Conservation (phyloP, 345 rosid genomes). For the Durio zibethinus region DNA sequence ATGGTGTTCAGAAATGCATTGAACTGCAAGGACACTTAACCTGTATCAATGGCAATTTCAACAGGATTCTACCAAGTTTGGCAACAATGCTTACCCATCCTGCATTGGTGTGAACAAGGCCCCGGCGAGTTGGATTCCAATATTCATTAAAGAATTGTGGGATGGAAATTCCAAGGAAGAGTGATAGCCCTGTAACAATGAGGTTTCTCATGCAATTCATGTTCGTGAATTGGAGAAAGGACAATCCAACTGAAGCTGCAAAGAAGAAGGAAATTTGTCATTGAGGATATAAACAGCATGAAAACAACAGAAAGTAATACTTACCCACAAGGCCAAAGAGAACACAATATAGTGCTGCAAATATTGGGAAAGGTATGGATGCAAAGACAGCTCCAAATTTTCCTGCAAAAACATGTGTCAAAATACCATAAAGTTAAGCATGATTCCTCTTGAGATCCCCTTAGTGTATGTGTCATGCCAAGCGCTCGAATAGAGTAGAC, state of each 20-base stretch:
- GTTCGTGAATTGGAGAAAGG: conserved; percentile 97
- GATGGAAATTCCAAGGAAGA: no score
- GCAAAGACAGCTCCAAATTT: conserved; percentile 98
- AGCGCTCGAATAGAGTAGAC: no score
- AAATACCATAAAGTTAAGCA: background rate
- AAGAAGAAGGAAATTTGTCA: background rate
- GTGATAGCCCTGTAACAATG: conserved; percentile 34
- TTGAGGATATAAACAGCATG: background rate
- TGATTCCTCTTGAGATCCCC: no score
- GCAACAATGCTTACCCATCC: conserved; percentile 58
- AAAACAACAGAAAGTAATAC: background rate
- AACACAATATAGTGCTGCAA: conserved; percentile 81
- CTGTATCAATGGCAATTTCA: no score
- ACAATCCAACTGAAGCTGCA: conserved; percentile 85
- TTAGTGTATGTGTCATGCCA: no score
- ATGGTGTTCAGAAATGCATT: conserved; percentile 81
- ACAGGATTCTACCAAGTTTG: no score
- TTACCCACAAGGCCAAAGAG: conserved; percentile 86
- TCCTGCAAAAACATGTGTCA: conserved; percentile 40
- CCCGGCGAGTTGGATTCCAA: conserved; percentile 51
- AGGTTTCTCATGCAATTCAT: conserved; percentile 92
- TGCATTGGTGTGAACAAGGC: conserved; percentile 82
- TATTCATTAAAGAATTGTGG: conserved; percentile 67
- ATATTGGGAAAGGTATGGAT: conserved; percentile 89
- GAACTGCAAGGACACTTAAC: conserved; percentile 43